Conservation (phyloP, 176 grass and related monocot genomes). For the Oryza coarctata region DNA sequence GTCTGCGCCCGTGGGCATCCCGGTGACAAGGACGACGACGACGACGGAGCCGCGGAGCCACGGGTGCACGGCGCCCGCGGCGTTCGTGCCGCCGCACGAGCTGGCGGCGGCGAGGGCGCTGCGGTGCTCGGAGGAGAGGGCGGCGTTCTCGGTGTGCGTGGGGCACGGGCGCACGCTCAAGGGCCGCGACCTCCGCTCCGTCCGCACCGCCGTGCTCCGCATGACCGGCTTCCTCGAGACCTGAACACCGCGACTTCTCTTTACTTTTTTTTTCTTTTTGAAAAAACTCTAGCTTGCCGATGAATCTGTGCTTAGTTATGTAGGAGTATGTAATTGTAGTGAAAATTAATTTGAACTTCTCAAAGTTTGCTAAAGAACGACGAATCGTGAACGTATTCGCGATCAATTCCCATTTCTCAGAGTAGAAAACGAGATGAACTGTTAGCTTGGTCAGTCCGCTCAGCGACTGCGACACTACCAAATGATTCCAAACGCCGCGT, state of each 20-base stretch:
- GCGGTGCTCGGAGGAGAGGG: slow-evolving; percentile 5
- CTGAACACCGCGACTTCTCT: not conserved
- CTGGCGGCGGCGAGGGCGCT: slow-evolving; percentile 15
- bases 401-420: not conserved
- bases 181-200: slow-evolving; percentile 48
- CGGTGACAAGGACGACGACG: not conserved
- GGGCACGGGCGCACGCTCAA: slow-evolving; percentile 67
- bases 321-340: not conserved
- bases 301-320: not conserved
- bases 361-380: not conserved
- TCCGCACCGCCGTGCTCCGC: slow-evolving; percentile 53
- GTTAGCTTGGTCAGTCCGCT: not conserved
- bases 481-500: slow-evolving; percentile 12
- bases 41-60: not conserved
- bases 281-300: not conserved
- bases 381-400: not conserved
- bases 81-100: slow-evolving; percentile 49
- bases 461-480: not conserved
- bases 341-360: not conserved
- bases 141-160: slow-evolving; percentile 42
- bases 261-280: not conserved
- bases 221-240: slow-evolving; percentile 63
- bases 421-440: too few species aligned
- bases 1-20: slow-evolving; percentile 12
- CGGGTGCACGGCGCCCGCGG: not conserved